Evolutionary conservation across 805 yeast genomes (phyloP).

Genomic region (Metschnikowia baotianmanensis): DNA sequence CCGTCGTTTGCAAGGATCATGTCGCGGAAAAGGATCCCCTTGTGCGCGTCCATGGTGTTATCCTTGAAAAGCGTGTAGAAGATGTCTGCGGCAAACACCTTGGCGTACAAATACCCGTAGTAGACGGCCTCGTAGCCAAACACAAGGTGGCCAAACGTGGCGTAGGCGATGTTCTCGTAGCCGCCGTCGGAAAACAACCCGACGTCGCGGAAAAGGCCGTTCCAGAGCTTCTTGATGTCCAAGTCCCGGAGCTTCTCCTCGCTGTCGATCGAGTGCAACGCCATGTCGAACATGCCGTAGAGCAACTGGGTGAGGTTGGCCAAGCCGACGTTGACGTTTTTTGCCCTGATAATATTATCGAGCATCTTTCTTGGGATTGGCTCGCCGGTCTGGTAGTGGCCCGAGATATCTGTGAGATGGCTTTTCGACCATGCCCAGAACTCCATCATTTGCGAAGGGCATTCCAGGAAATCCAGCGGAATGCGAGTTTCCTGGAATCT

Average conservation of each 20-base stretch:
- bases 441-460: slow-evolving; percentile 87
- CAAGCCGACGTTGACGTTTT: slow-evolving; percentile 64
- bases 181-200: slow-evolving; percentile 57
- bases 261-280: slow-evolving; percentile 51
- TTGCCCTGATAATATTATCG: slow-evolving; percentile 18
- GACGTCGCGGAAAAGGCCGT: slow-evolving; percentile 58
- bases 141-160: slow-evolving; percentile 73
- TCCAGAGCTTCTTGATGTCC: slow-evolving; percentile 63
- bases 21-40: slow-evolving; percentile 59
- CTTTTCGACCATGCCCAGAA: slow-evolving; percentile 79
- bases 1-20: slow-evolving; percentile 71
- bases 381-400: slow-evolving; percentile 62
- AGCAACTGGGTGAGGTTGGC: slow-evolving; percentile 71
- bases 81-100: slow-evolving; percentile 85
- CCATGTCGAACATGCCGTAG: slow-evolving; percentile 76
- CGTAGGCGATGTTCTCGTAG: slow-evolving; percentile 57
- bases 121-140: slow-evolving; percentile 86
- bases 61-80: slow-evolving; percentile 64
- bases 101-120: slow-evolving; percentile 83
- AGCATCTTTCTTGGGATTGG: slow-evolving; percentile 45
- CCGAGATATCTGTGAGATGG: slow-evolving; percentile 56
- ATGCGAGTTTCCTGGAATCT: slow-evolving; percentile 76
- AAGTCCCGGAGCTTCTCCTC: slow-evolving; percentile 42
- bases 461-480: slow-evolving; percentile 84
- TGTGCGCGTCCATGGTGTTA: slow-evolving; percentile 58